Base-by-base conservation (phyloP, 495 filamentous ascomycete genomes). In the Trypethelium eluteriae region DNA sequence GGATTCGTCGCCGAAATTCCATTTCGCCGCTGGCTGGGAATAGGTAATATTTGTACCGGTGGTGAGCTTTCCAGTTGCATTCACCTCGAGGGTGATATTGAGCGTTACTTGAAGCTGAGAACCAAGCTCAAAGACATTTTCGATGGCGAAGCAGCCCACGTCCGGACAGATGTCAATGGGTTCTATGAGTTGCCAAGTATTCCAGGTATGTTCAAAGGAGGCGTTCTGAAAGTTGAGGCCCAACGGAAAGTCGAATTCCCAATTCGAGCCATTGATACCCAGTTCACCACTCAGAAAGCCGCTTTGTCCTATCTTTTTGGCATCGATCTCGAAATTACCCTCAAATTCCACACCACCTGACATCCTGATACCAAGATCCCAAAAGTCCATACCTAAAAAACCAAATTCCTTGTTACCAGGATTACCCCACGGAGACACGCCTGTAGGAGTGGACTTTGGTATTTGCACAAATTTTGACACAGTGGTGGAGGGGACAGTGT, bases 121-220 rank as follows among this genome's bases (percentile, higher is more conserved):
- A 7, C 53, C 53, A 59, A 59, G 18, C 32, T 59, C 53, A 14
- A 59, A 59, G 18, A 59, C 32, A 36, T 59, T 59, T 34, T 34
- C 25, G 2, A 36, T 18, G 14, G 53, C 25, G 36, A 59, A 59
- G 53, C 53, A 59, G 32, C 53, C 53, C 25, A 36, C 3, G 0
- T 59, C 53, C 7, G 53, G 53, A 36, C 53, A 59, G 36, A 59
- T 18, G 36, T 9, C 10, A 7, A 59, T 34, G 2, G 53, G 49
- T 53, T 53, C 53, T 32, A 36, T 36, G 5, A 59, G 10, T 36
- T 59, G 53, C 3, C 3, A 59, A 0, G 2, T 59, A 10, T 59
- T 7, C 25, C 5, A 7, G 0, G 10, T 11, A 7, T 34, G 2
- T 6, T 10, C 7, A 32, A 59, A 59, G 3, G 34, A 2, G 53